Conservation (phyloP, 305 asterid species). For the Ilex paraguariensis region DNA sequence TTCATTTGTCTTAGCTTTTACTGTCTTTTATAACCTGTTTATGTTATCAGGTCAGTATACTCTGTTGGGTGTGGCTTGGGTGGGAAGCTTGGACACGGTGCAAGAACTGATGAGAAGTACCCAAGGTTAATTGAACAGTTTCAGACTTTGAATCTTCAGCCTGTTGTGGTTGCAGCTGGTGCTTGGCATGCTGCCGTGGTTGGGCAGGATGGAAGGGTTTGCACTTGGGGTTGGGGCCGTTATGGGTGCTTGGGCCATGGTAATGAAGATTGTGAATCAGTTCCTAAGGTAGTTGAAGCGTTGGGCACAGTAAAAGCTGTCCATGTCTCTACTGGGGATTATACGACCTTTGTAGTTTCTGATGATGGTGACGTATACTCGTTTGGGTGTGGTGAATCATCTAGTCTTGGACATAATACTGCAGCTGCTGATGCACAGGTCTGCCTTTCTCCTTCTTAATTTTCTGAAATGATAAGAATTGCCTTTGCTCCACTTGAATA, state of each 20-base stretch:
- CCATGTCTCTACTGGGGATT: conserved; percentile 54
- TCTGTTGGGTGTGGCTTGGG: conserved; percentile 97
- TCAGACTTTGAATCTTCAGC: conserved; percentile 61
- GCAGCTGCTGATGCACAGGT: conserved; percentile 59
- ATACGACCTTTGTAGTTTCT: conserved; percentile 43
- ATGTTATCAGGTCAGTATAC: conserved; percentile 68
- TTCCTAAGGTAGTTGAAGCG: conserved; percentile 80
- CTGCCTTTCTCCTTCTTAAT: not conserved
- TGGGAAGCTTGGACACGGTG: conserved; percentile 90
- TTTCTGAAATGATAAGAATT: no score
- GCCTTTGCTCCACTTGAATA: no score
- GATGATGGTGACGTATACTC: conserved; percentile 76
- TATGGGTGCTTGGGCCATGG: conserved; percentile 96
- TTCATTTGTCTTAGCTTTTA: no score
- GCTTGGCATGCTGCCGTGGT: conserved; percentile 97
- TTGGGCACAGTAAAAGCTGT: conserved; percentile 71
- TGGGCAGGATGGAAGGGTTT: conserved; percentile 85
- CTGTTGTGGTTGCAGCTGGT: conserved; percentile 78
- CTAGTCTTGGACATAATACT: conserved; percentile 66
- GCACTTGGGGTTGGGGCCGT: conserved; percentile 99
- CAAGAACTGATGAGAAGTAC: conserved; percentile 59
- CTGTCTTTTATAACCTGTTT: no score
- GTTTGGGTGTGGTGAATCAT: conserved; percentile 78
- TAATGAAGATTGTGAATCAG: conserved; percentile 70
- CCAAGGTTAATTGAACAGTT: conserved; percentile 78